Conservation (phyloP, 805 yeast species). For the Saturnispora serradocipensis region DNA sequence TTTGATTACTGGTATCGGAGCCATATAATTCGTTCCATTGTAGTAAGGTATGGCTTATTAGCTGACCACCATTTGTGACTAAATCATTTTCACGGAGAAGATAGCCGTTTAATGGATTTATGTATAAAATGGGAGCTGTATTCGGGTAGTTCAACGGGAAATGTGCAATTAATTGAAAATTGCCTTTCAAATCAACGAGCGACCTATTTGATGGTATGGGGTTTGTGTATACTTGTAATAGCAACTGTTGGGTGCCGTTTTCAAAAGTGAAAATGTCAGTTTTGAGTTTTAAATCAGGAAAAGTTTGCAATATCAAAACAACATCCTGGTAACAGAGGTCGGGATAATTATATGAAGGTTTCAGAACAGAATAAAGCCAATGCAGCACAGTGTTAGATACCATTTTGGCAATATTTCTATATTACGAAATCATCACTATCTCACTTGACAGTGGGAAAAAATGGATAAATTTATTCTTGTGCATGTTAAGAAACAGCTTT, state of each 20-base stretch:
- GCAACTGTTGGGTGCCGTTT: conserved; percentile 49
- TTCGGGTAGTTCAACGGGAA: conserved; percentile 63
- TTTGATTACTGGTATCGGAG: conserved; percentile 18
- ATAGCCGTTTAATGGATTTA: conserved; percentile 39
- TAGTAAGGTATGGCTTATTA: conserved; percentile 61
- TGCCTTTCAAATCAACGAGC: conserved; percentile 27
- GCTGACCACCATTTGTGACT: conserved; percentile 61
- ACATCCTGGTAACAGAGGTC: conserved; percentile 55
- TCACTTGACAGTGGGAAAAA: neutral
- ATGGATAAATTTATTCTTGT: neutral
- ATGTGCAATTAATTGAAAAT: conserved; percentile 37
- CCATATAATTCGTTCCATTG: conserved; percentile 36
- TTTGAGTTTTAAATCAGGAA: conserved; percentile 51
- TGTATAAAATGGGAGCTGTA: conserved; percentile 57
- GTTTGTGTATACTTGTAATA: conserved; percentile 56
- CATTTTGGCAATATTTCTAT: neutral
- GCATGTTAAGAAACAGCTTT: neutral
- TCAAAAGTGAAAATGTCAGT: conserved; percentile 54
- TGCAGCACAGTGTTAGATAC: conserved; percentile 22
- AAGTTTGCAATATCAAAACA: conserved; percentile 41
- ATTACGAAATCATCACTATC: neutral
- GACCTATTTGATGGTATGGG: conserved; percentile 1
- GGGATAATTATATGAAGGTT: conserved; percentile 53
- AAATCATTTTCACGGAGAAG: conserved; percentile 47
- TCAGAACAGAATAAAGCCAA: conserved; percentile 52